Evolutionary conservation across 2,329 filamentous ascomycete species (phyloP).

Genomic region (Cercospora zeae-maydis): DNA sequence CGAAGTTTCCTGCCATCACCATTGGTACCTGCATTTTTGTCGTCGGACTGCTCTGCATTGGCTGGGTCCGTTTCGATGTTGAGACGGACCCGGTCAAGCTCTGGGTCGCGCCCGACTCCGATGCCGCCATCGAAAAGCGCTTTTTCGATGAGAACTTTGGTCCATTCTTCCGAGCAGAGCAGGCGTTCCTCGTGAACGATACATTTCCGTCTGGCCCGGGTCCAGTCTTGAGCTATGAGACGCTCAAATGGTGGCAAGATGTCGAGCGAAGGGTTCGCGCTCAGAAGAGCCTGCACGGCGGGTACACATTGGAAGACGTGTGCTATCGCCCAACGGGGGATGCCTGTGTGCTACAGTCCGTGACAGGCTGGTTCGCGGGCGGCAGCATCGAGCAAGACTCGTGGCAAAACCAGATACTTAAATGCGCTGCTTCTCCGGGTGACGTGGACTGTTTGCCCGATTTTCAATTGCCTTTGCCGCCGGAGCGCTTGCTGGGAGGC

Average conservation of each 20-base stretch:
- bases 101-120: conserved; percentile 94
- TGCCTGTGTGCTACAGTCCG: conserved; percentile 86
- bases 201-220: conserved; percentile 60
- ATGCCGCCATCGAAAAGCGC: conserved; percentile 84
- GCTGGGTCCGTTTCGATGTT: conserved; percentile 84
- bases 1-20: conserved; percentile 78
- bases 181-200: conserved; percentile 91
- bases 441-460: conserved; percentile 66
- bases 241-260: conserved; percentile 87
- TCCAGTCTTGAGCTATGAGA: conserved; percentile 84
- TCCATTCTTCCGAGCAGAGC: conserved; percentile 91
- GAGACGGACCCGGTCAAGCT: conserved; percentile 86
- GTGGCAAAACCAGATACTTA: conserved; percentile 69
- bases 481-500: conserved; percentile 80
- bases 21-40: conserved; percentile 72
- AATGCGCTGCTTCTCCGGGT: conserved; percentile 69
- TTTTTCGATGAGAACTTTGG: conserved; percentile 95
- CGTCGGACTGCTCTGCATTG: conserved; percentile 74
- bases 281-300: conserved; percentile 66
- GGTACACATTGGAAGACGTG: conserved; percentile 71
- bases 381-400: conserved; percentile 49
- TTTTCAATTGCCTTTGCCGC: conserved; percentile 84
- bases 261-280: conserved; percentile 74
- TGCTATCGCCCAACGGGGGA: conserved; percentile 91
- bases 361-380: conserved; percentile 80